A percentile compares a stretch with the other conserved stretches of the same genome.
Conservation (phyloP, 1,284 basidiomycete species). For the Rhodofomes roseus region DNA sequence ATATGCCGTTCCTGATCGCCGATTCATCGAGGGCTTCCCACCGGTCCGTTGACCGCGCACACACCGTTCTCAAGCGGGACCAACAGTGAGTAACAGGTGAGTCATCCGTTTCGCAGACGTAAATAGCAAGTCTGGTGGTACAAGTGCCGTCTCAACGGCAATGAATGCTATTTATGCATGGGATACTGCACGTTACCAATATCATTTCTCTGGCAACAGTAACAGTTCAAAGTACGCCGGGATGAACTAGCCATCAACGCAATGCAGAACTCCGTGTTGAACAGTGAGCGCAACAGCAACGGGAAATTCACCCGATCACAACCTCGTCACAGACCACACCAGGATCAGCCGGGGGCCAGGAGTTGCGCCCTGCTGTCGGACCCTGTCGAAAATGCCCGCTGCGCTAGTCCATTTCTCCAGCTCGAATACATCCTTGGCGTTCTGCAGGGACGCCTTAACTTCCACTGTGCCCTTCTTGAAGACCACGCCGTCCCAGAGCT, state of each 20-base stretch:
- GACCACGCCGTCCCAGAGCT: constrained; percentile 40
- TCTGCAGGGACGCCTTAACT: constrained; percentile 26
- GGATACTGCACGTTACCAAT: not conserved
- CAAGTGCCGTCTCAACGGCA: no score
- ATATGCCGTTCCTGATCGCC: not conserved
- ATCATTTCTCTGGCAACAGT: no score
- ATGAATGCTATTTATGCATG: not conserved
- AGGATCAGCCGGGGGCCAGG: not conserved
- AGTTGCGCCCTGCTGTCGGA: not conserved
- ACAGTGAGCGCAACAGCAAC: not conserved
- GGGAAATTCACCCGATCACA: not conserved
- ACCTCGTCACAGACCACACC: constrained; percentile 4
- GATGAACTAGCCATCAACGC: not conserved
- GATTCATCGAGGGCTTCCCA: not conserved
- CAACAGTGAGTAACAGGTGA: no score
- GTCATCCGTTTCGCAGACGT: not conserved
- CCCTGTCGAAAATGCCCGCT: not conserved
- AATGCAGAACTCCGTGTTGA: not conserved
- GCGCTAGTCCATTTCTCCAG: not conserved
- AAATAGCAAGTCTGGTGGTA: not conserved
- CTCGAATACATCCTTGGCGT: not conserved
- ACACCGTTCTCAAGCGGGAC: not conserved
- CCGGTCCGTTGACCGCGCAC: not conserved
- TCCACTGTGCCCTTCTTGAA: constrained; percentile 35
- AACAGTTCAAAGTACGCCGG: no score